These are phyloP conservation scores for Stemphylium lycopersici DNA, from an alignment of 2,329 filamentous ascomycete species.

Conservation along the genomic window DNA sequence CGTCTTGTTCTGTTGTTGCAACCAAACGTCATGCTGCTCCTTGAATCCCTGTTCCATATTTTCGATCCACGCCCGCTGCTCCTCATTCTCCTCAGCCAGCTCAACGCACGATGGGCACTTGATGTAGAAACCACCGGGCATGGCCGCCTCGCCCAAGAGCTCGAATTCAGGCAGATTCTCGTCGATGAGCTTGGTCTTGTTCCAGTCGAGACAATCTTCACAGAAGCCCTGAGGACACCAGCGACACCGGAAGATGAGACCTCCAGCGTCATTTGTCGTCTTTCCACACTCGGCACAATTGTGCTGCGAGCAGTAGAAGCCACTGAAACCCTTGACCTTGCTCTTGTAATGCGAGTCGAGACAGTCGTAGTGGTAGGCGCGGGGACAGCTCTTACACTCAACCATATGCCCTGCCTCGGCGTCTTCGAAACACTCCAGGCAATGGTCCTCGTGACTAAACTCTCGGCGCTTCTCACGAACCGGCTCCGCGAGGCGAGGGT, in stretches of 20 bases:
- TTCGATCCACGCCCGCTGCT: conserved; percentile 32
- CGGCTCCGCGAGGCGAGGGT: conserved; percentile 58
- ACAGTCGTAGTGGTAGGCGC: conserved; percentile 61
- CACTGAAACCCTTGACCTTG: conserved; percentile 51
- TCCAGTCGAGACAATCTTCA: conserved; percentile 64
- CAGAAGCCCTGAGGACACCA: conserved; percentile 64
- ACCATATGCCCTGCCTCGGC: conserved; percentile 55
- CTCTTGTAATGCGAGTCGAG: conserved; percentile 50
- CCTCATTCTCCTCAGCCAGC: conserved; percentile 19
- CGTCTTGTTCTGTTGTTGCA: conserved; percentile 22
- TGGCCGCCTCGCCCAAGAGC: conserved; percentile 53
- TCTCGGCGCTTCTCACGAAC: conserved; percentile 57
- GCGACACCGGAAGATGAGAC: conserved; percentile 59
- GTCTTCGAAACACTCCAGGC: conserved; percentile 56
- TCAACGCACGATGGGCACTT: conserved; percentile 55
- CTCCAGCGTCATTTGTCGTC: conserved; percentile 57
- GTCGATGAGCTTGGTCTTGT: conserved; percentile 57
- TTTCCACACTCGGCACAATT: conserved; percentile 60
- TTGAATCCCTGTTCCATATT: conserved; percentile 29
- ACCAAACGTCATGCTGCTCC: conserved; percentile 31
- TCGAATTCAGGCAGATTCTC: conserved; percentile 61
- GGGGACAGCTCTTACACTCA: conserved; percentile 60
- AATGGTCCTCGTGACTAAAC: conserved; percentile 58
- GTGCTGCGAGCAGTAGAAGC: conserved; percentile 64
- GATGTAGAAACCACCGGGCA: conserved; percentile 58